A percentile compares a stretch with the other conserved stretches of the same genome.
These are phyloP conservation scores for Dioscorea alata DNA, from an alignment of 106 monocot species.

Conservation along the genomic window DNA sequence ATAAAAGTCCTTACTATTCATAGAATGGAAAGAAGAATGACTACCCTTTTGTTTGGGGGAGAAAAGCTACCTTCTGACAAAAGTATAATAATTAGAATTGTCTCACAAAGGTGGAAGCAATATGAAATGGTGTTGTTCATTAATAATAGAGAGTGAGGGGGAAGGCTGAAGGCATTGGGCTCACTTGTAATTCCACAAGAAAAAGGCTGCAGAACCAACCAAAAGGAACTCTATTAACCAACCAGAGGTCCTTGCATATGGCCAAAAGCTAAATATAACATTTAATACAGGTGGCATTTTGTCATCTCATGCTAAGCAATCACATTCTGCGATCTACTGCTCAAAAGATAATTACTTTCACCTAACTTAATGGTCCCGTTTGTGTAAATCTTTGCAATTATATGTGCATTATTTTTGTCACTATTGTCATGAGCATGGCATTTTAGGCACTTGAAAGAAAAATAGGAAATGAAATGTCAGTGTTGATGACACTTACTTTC, in stretches of 20 bases:
- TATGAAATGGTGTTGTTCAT: not conserved
- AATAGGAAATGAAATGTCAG: not conserved
- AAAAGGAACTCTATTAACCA: not conserved
- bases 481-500: not conserved
- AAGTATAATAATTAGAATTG: not conserved
- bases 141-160: not conserved
- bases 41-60: not conserved
- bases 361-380: no score
- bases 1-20: not conserved
- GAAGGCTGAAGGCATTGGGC: not conserved
- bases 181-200: not conserved
- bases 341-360: no score
- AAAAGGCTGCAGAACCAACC: not conserved
- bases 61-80: not conserved
- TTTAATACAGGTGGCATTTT: constrained; percentile 1
- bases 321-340: no score
- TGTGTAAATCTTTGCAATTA: no score
- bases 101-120: not conserved
- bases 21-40: not conserved
- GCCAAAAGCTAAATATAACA: not conserved
- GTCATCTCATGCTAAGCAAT: not conserved
- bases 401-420: no score
- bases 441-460: not conserved
- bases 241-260: not conserved
- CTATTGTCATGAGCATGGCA: not conserved